Base-by-base conservation (phyloP, 371 early-diverging fungal genomes). In the Actinomucor elegans region DNA sequence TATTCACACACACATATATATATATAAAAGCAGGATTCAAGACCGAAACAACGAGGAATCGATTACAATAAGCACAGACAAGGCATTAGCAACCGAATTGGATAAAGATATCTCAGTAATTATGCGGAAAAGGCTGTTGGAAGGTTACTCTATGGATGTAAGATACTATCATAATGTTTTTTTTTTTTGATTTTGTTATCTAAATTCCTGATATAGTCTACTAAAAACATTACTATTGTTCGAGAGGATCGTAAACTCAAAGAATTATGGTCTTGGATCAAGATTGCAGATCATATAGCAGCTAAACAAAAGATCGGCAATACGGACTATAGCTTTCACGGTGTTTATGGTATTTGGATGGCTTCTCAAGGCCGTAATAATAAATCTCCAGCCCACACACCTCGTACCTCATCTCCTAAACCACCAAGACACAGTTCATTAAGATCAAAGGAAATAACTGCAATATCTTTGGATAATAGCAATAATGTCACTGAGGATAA, bases 241-340 rank as follows among this genome's bases (percentile, higher is more conserved):
- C 46, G 48, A 26, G 46, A 68, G 28, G 80, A 82, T 42, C 45
- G 55, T 20, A 68, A 68, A 34, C 51, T 87, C 20, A 55, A 61
- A 28, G 83, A 85, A 23, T 66, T 92, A 43, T 93, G 93, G 93
- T 69, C 70, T 6, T 94, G 92, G 91, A 76, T 92, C 52, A 57
- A 76, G 6, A 63, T 87, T 27, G 84, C 85, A 12, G 86, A 83
- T 44, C 65, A 74, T 20, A 77, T 85, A 47, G 65, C 85, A 7
- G 61, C 73, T n/a, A 74, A 72, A 24, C 61, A 76, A 6, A 71
- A 77, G 24, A 69, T 83, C 26, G 77, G 73, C 15, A 82, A 77
- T 38, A 59, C 68, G 14, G 90, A 91, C 45, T 84, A 80, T 49
- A 81, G 85, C 44, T 90, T 85, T 47, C 84, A 81, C 23, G 94